These are phyloP conservation scores for Thalassiosira livingstoniorum DNA, from an alignment of 352 stramenopile genomes.

Conservation along the genomic window DNA sequence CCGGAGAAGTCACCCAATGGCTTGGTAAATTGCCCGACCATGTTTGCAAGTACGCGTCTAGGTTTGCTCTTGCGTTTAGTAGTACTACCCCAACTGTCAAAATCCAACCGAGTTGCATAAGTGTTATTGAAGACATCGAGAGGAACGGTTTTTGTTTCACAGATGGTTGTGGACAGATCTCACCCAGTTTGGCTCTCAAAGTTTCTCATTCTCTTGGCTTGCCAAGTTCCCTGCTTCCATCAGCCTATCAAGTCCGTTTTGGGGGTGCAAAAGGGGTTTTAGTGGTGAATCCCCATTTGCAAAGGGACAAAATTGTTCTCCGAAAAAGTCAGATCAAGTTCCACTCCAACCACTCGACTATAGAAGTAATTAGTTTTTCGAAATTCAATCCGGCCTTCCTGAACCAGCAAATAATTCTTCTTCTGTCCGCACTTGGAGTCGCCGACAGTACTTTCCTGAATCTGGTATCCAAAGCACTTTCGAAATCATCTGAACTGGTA, in stretches of 20 bases:
- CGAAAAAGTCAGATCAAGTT: slow-evolving; percentile 42
- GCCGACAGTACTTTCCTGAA: slow-evolving; percentile 7
- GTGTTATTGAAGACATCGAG: slow-evolving; percentile 2
- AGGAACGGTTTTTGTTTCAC: slow-evolving; percentile 12
- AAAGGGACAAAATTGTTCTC: slow-evolving; percentile 8
- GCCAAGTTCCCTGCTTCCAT: neutral
- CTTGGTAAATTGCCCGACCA: slow-evolving; percentile 1
- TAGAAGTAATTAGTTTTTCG: slow-evolving; percentile 22
- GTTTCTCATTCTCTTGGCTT: neutral
- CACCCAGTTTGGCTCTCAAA: neutral
- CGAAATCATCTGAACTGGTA: slow-evolving; percentile 20
- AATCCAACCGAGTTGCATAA: neutral
- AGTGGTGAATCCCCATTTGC: slow-evolving; percentile 5
- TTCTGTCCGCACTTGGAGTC: slow-evolving; percentile 14
- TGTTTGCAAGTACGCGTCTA: slow-evolving; percentile 2
- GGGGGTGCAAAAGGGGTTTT: slow-evolving; percentile 37
- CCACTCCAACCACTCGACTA: neutral
- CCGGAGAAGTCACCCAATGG: neutral
- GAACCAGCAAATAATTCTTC: slow-evolving; percentile 42
- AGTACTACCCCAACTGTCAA: slow-evolving; percentile 7
- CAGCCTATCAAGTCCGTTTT: slow-evolving; percentile 25
- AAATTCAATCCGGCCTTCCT: slow-evolving; percentile 29
- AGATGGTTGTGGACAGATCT: slow-evolving; percentile 14
- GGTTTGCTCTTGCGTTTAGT: slow-evolving; percentile 1
- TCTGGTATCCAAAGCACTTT: slow-evolving; percentile 15